Percentiles rank a stretch among this genome's conserved stretches.
phyloP scores from a whole-genome alignment of 73 alveolate species.

The Tetrahymena elliotti region DNA sequence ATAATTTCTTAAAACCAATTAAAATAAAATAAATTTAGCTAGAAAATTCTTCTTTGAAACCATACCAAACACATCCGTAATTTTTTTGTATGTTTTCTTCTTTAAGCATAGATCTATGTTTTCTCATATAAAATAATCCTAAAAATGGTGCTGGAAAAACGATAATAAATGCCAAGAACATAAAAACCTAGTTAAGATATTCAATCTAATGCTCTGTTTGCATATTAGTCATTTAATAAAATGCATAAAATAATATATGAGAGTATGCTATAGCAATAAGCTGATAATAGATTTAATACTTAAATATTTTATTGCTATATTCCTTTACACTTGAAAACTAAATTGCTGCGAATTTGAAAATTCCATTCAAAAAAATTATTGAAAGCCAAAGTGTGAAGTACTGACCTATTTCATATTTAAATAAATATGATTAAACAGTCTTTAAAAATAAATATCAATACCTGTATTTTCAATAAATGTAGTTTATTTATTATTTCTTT shows the following conservation, averaged over 20 bases:
- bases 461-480: not conserved
- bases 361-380: not conserved
- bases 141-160: not conserved
- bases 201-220: not conserved
- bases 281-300: not conserved
- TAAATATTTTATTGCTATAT: not conserved
- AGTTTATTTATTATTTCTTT: not conserved
- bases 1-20: not conserved
- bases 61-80: not conserved
- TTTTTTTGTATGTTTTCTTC: not conserved
- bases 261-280: not conserved
- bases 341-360: not conserved
- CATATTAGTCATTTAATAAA: not conserved
- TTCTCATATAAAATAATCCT: not conserved
- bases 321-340: not conserved
- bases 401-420: not conserved
- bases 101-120: not conserved
- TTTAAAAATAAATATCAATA: not conserved
- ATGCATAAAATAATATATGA: not conserved
- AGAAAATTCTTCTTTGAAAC: not conserved
- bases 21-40: not conserved
- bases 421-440: not conserved
- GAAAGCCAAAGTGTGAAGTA: not conserved
- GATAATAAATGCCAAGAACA: not conserved
- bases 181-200: not conserved